phyloP scores from a whole-genome alignment of 495 filamentous ascomycete species.

The Aspergillus kassunensis region DNA sequence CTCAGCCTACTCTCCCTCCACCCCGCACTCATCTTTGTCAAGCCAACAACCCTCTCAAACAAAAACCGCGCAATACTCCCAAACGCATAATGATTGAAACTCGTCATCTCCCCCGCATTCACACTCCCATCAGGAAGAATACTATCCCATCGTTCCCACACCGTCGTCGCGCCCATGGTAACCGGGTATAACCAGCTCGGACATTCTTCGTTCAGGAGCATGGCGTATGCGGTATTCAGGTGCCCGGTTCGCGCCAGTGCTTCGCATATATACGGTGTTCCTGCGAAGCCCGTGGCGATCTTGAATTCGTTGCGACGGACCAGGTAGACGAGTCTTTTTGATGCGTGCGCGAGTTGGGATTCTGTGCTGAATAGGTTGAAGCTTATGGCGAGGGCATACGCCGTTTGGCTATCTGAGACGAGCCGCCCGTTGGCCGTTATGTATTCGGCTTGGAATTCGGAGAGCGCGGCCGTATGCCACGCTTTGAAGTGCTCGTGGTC shows the following conservation, averaged over 20 bases:
- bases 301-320: conserved; percentile 36
- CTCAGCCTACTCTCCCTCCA: too few relatives aligned
- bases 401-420: conserved; percentile 47
- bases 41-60: conserved; percentile 24
- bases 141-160: conserved; percentile 57
- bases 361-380: conserved; percentile 38
- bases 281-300: conserved; percentile 52
- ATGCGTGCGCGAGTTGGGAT: conserved; percentile 29
- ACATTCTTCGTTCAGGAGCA: conserved; percentile 36
- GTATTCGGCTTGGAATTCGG: conserved; percentile 44
- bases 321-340: conserved; percentile 28
- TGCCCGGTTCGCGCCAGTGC: conserved; percentile 37
- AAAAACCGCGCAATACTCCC: conserved; percentile 32
- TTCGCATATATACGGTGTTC: conserved; percentile 46
- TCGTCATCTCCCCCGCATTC: conserved; percentile 53
- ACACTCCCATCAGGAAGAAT: conserved; percentile 49
- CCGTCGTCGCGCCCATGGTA: conserved; percentile 49
- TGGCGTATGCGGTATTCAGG: conserved; percentile 28
- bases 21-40: conserved; percentile 20
- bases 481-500: conserved; percentile 27
- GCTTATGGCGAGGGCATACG: conserved; percentile 38
- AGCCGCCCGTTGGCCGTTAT: conserved; percentile 36
- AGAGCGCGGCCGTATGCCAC: conserved; percentile 15
- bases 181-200: conserved; percentile 53
- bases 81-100: conserved; percentile 53